Percentiles rank a stretch among this genome's conserved stretches.
Conservation (phyloP, 2,329 filamentous ascomycete genomes). For the Phialophora tarda region DNA sequence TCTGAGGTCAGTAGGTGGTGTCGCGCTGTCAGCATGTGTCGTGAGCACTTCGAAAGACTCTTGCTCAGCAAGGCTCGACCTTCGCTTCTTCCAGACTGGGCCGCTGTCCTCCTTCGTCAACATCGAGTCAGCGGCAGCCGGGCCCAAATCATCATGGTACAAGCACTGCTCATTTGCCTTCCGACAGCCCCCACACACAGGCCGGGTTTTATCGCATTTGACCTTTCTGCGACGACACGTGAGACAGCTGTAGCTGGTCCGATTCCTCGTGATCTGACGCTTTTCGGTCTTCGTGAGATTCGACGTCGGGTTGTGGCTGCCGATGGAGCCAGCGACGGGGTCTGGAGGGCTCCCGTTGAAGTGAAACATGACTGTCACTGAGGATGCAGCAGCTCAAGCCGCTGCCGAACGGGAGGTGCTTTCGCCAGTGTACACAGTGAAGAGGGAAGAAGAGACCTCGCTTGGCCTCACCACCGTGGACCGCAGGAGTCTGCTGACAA, state of each 20-base stretch:
- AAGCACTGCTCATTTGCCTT: slow-evolving; percentile 52
- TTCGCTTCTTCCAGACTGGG: slow-evolving; percentile 30
- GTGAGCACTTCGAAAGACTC: not conserved
- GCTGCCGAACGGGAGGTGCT: not conserved
- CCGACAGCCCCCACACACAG: slow-evolving; percentile 53
- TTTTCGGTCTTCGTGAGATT: slow-evolving; percentile 31
- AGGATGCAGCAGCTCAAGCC: not conserved
- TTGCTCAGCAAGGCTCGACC: slow-evolving; percentile 15
- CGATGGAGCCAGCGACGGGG: not conserved
- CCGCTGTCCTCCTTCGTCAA: slow-evolving; percentile 2
- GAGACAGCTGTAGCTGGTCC: slow-evolving; percentile 55
- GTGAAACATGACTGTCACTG: slow-evolving; percentile 22
- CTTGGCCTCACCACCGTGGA: not conserved
- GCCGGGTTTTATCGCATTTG: slow-evolving; percentile 55
- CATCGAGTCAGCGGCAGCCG: not conserved
- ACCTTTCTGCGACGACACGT: slow-evolving; percentile 55
- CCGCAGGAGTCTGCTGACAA: slow-evolving; percentile 4
- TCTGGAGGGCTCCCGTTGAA: slow-evolving; percentile 17
- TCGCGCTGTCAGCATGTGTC: slow-evolving; percentile 37
- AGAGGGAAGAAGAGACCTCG: not conserved
- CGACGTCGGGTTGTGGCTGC: not conserved
- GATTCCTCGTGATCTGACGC: slow-evolving; percentile 55
- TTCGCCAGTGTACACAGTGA: not conserved
- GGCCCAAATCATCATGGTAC: slow-evolving; percentile 43
- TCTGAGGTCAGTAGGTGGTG: slow-evolving; percentile 41